Evolutionary conservation across 2,329 filamentous ascomycete genomes (phyloP).

Genomic region (Microdochium bolleyi): DNA sequence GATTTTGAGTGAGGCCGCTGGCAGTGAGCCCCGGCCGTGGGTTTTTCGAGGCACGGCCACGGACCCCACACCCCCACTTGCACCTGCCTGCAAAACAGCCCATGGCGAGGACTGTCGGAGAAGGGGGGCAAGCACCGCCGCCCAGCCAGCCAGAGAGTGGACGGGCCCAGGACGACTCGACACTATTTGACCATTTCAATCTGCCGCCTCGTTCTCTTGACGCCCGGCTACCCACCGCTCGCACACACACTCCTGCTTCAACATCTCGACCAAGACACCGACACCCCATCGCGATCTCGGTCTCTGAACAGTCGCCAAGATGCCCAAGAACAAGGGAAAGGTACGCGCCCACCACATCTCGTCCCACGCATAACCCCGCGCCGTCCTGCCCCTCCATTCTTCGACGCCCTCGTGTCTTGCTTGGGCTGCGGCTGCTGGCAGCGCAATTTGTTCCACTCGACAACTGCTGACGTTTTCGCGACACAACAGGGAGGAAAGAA

Average conservation of each 20-base stretch:
- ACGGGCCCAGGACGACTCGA: not conserved
- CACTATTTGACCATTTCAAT: not conserved
- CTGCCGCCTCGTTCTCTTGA: not conserved
- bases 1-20: not conserved
- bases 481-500: constrained; percentile 88
- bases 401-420: not conserved
- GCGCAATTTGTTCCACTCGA: not conserved
- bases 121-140: not conserved
- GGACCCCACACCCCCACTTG: not conserved
- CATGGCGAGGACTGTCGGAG: too few species aligned
- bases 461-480: constrained; percentile 10
- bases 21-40: not conserved
- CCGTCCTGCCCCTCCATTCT: not conserved
- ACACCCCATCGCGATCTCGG: not conserved
- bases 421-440: not conserved
- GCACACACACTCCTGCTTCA: not conserved
- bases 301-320: constrained; percentile 32
- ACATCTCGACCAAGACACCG: not conserved
- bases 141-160: not conserved
- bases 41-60: not conserved
- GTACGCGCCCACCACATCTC: constrained; percentile 39
- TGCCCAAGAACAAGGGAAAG: constrained; percentile 99
- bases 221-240: not conserved
- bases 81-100: not conserved
- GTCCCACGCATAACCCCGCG: constrained; percentile 2